Base-by-base conservation (phyloP, 2,329 filamentous ascomycete species). In the Colletotrichum viniferum region DNA sequence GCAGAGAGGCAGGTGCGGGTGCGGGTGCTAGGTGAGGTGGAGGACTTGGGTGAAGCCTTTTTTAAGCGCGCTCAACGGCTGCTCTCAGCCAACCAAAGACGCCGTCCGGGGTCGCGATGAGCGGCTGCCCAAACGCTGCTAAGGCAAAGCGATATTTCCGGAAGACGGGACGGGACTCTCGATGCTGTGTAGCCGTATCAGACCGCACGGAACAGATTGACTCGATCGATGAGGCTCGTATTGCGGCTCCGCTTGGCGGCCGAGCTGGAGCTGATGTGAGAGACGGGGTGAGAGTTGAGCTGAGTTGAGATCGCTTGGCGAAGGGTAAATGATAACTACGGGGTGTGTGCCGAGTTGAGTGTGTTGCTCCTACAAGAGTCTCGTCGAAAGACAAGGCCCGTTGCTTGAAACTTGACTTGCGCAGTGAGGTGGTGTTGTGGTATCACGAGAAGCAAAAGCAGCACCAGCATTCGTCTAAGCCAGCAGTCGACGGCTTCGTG, bases 81-180 rank as follows among this genome's bases (percentile, higher is more conserved):
- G 38, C 56, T 75, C 74, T 77, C 76, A 77, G 71, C 76, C 76
- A 77, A 77, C 76, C 75, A 77, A 75, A 70, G 61, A 28, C 56
- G 58, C 21, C 30, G 76, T 75, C 76, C 71, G 26, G 74, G 74
- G 71, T 72, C 68, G 36, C 58, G 70, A 68, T 68, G 76, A 77
- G 76, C 76, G 76, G 71, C 65, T 77, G 71, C 75, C 55, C 76
- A 77, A 77, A 77, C 76, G 64, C 71, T 75, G 76, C 74, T 71
- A 74, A 74, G 66, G 74, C 71, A 76, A 61, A n/a, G 55, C 38
- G 71, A 67, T 75, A 75, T 71, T 76, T 69, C 52, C 52, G 74
- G 74, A 62, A 14, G 21, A 26, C 43, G 52, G 16, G 16, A 71
- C 48, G 61, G 65, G 55, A 58, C 70, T 73, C 58, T 69, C 12